Base-by-base conservation (phyloP, 1,284 basidiomycete species). In the Farysia itapuensis region DNA sequence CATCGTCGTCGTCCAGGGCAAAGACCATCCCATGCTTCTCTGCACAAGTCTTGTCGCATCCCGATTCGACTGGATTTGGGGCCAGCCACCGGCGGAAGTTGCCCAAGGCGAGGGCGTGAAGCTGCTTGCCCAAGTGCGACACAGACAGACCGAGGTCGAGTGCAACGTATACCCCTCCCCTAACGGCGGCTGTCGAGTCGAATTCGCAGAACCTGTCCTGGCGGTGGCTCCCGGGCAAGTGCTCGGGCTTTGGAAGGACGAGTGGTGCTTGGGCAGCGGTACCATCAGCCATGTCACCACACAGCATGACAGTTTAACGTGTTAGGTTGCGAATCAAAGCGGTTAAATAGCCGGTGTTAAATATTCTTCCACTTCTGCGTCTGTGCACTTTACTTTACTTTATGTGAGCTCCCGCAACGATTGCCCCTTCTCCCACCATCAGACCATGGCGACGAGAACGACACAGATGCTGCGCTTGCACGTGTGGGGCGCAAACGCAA, bases 231-330 rank as follows among this genome's bases (percentile, higher is more conserved):
- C 84, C 0, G 91, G 91, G 2, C 92, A 95, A 75, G 82, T 88
- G 22, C 85, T 85, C 6, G 85, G 82, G 0, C 56, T 94, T 5
- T 94, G 85, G 79, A 81, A 85, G 48, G 83, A 79, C 2, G 82
- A 86, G 42, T 86, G 86, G 84, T 92, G 90, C 77, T 79, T 94
- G 19, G 91, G 91, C 3, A 89, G 87, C 70, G 92, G 89, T 15
- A 78, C 81, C 11, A 90, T 93, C 43, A 67, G 56, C 9, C 24
- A 37, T 28, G 65, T 66, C 4, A 35, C 54, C n/a, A 70, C 57
- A 7, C 15, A 50, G n/a, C 47, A 44, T n/a, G 53, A 63, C 15
- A 6, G 18, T n/a, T n/a, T n/a, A n/a, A n/a, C n/a, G n/a, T n/a
- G n/a, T n/a, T n/a, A n/a, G n/a, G n/a, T n/a, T n/a, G n/a, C n/a